These are phyloP conservation scores for Cyberlindnera mrakii DNA, from an alignment of 805 yeast genomes.

Conservation along the genomic window DNA sequence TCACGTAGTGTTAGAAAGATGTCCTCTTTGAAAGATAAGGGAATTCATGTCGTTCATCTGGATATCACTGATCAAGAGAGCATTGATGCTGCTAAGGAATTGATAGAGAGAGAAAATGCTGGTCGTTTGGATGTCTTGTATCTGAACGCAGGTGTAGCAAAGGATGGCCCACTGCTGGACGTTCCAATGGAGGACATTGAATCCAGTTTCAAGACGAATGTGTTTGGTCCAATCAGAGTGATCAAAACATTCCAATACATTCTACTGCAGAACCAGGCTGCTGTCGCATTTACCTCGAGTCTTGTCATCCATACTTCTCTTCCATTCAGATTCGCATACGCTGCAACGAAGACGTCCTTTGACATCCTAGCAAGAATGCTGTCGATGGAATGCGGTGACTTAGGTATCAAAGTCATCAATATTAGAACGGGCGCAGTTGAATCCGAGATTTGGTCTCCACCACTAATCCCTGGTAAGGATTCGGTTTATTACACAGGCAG, in stretches of 20 bases:
- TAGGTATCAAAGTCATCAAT: conserved; percentile 34
- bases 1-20: conserved; percentile 26
- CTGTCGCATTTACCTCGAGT: conserved; percentile 34
- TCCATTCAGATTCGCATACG: conserved; percentile 30
- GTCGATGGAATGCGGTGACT: conserved; percentile 30
- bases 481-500: conserved; percentile 12
- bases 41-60: conserved; percentile 26
- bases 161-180: conserved; percentile 28
- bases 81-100: conserved; percentile 21
- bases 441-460: conserved; percentile 24
- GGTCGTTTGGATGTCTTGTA: conserved; percentile 33
- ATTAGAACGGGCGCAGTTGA: conserved; percentile 36
- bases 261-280: conserved; percentile 29
- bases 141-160: conserved; percentile 34
- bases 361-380: conserved; percentile 30
- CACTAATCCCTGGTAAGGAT: conserved; percentile 4
- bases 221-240: conserved; percentile 32
- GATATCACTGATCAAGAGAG: conserved; percentile 31
- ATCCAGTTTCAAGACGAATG: conserved; percentile 27
- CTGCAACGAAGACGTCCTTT: conserved; percentile 35
- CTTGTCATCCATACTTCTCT: conserved; percentile 27
- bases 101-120: conserved; percentile 24
- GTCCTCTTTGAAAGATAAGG: conserved; percentile 27
- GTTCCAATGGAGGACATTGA: conserved; percentile 22
- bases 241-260: conserved; percentile 28